Evolutionary conservation across 139 green algal species (phyloP).

Genomic region (Volvox africanus): DNA sequence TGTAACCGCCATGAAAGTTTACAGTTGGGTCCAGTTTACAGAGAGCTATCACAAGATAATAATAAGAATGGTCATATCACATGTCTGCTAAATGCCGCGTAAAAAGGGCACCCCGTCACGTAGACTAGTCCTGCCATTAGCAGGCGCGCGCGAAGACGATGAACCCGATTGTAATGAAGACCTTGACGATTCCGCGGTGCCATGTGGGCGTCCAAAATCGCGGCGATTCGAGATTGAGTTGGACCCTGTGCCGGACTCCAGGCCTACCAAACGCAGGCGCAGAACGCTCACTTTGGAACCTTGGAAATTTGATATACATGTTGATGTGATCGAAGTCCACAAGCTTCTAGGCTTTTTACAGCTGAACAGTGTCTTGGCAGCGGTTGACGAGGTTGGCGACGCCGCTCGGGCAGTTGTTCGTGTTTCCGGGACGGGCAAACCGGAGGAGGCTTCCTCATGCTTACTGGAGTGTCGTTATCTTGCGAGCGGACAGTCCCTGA

Average conservation of each 20-base stretch:
- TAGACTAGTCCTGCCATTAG: not conserved
- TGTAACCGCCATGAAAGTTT: too few relatives aligned
- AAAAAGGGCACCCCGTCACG: not conserved
- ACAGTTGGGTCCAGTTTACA: too few relatives aligned
- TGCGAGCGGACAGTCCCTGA: not conserved
- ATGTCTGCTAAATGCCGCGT: not conserved
- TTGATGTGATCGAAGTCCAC: not conserved
- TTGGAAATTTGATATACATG: not conserved
- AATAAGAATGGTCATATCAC: not conserved
- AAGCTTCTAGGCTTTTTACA: conserved; percentile 11
- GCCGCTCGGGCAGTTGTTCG: not conserved
- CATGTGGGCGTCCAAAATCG: not conserved
- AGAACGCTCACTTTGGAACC: not conserved
- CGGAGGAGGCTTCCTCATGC: not conserved
- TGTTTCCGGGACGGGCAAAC: not conserved
- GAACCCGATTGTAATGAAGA: not conserved
- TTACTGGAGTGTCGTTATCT: not conserved
- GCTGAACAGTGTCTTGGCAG: not conserved
- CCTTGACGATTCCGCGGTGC: not conserved
- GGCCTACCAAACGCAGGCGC: not conserved
- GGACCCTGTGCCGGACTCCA: not conserved
- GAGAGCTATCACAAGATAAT: too few relatives aligned
- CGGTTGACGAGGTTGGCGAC: not conserved
- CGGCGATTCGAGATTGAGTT: not conserved
- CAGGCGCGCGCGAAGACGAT: not conserved